Conservation (phyloP, 2,329 filamentous ascomycete species). For the Decorospora gaudefroyi region DNA sequence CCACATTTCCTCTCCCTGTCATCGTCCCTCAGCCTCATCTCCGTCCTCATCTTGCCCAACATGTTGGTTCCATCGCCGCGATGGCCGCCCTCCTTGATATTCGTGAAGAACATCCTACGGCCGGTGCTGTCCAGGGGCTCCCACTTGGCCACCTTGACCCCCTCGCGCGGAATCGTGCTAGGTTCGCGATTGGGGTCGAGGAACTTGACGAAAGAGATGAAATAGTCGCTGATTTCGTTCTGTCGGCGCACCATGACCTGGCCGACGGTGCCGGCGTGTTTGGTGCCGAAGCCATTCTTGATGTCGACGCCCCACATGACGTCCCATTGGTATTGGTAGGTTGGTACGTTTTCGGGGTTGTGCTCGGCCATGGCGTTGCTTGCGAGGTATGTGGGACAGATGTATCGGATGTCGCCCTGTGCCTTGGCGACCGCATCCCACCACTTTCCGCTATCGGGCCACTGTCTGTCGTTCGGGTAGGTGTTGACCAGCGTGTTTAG, state of each 20-base stretch:
- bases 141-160: constrained; percentile 23
- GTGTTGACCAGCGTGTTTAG: constrained; percentile 40
- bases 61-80: constrained; percentile 28
- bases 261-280: constrained; percentile 41
- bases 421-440: constrained; percentile 44
- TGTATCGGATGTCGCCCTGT: constrained; percentile 44
- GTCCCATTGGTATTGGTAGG: constrained; percentile 45
- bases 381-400: constrained; percentile 41
- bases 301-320: constrained; percentile 40
- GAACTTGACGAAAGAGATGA: constrained; percentile 41
- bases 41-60: constrained; percentile 29
- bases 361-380: constrained; percentile 39
- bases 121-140: constrained; percentile 27
- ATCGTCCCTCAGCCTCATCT: constrained; percentile 27
- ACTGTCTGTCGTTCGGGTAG: constrained; percentile 43
- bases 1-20: constrained; percentile 28
- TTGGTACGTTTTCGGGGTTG: constrained; percentile 32
- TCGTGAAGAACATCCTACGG: constrained; percentile 38
- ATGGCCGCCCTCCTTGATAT: constrained; percentile 33
- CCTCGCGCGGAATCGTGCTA: constrained; percentile 3
- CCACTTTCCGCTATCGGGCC: constrained; percentile 39
- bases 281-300: constrained; percentile 40
- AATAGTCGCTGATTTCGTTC: constrained; percentile 40
- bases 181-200: constrained; percentile 39
- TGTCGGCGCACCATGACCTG: constrained; percentile 38